These are phyloP conservation scores for Ammopiptanthus mongolicus DNA, from an alignment of 306 rosid species.

Conservation along the genomic window DNA sequence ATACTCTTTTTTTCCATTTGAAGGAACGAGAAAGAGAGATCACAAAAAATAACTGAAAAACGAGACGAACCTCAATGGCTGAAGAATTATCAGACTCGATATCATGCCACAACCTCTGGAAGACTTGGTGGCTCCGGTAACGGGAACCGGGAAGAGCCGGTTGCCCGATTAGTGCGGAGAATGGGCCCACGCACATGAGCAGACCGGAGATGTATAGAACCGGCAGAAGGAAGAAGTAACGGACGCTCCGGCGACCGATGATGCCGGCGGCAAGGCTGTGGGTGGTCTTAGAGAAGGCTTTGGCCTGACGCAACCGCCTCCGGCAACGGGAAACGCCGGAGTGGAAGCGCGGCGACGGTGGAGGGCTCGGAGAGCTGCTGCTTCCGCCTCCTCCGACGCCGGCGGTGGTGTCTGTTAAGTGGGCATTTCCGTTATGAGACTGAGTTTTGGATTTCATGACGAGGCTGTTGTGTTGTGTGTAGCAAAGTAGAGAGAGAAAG, in stretches of 20 bases:
- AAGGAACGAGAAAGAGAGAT: background rate
- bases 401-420: constrained; percentile 38
- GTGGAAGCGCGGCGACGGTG: constrained; percentile 69
- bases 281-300: constrained; percentile 32
- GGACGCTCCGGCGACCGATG: constrained; percentile 59
- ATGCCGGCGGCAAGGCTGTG: constrained; percentile 36
- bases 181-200: constrained; percentile 84
- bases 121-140: constrained; percentile 69
- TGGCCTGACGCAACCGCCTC: constrained; percentile 46
- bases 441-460: constrained; percentile 61
- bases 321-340: constrained; percentile 47
- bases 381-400: constrained; percentile 35
- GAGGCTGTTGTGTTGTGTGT: background rate
- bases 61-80: constrained; percentile 48
- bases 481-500: background rate
- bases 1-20: background rate
- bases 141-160: constrained; percentile 79
- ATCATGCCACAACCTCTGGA: constrained; percentile 52
- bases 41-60: background rate
- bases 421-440: constrained; percentile 36
- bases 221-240: constrained; percentile 69
- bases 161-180: constrained; percentile 56
- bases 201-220: constrained; percentile 75
- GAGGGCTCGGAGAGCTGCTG: constrained; percentile 84
- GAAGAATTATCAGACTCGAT: constrained; percentile 73